These are phyloP conservation scores for Symbiodinium natans DNA, from an alignment of 73 alveolate genomes.

Conservation along the genomic window DNA sequence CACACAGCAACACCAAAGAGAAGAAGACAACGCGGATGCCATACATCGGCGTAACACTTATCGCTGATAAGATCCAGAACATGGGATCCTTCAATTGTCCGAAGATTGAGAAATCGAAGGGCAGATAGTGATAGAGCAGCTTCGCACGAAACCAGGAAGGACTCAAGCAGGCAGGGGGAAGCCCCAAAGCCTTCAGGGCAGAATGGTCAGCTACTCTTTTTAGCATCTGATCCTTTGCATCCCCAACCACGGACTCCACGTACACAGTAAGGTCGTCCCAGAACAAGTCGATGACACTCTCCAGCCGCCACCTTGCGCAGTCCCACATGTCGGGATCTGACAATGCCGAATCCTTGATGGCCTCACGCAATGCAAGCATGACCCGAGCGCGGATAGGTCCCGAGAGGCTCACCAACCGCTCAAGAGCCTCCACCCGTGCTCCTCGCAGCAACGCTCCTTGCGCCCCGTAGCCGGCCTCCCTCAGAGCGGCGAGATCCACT, in stretches of 20 bases:
- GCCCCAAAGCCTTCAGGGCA: slow-evolving; percentile 18
- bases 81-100: slow-evolving; percentile 63
- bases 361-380: slow-evolving; percentile 66
- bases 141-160: slow-evolving; percentile 57
- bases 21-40: slow-evolving; percentile 75
- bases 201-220: slow-evolving; percentile 61
- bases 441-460: slow-evolving; percentile 29
- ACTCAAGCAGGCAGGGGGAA: slow-evolving; percentile 16
- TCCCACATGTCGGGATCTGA: slow-evolving; percentile 90
- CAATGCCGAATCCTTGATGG: slow-evolving; percentile 84
- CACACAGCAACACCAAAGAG: slow-evolving; percentile 10
- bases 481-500: slow-evolving; percentile 11
- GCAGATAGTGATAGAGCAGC: slow-evolving; percentile 47
- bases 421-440: slow-evolving; percentile 61
- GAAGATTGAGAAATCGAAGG: slow-evolving; percentile 60
- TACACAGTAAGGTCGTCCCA: slow-evolving; percentile 87
- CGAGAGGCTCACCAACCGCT: slow-evolving; percentile 91
- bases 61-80: slow-evolving; percentile 12
- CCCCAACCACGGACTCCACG: slow-evolving; percentile 71
- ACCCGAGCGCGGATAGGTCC: slow-evolving; percentile 86
- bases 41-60: slow-evolving; percentile 58
- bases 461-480: slow-evolving; percentile 75
- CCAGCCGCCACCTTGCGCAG: slow-evolving; percentile 44
- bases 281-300: slow-evolving; percentile 58
- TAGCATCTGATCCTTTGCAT: slow-evolving; percentile 83